phyloP scores from a whole-genome alignment of 192 early-diverging fungal species.

The Mortierella claussenii region DNA sequence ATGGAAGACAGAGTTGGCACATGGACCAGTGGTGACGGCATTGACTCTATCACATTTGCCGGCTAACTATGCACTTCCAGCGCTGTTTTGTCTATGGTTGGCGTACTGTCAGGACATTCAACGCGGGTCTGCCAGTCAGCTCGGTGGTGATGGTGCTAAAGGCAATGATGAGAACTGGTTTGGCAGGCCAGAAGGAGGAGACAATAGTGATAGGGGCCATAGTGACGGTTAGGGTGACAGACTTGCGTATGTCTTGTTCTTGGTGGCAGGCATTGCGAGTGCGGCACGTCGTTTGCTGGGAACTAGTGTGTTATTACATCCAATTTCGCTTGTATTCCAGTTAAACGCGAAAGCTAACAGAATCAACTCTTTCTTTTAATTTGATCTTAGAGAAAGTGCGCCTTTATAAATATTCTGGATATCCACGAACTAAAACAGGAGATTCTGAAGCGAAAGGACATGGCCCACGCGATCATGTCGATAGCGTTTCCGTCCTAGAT shows the following conservation, averaged over 20 bases:
- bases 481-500: conserved; percentile 19
- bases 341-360: no score
- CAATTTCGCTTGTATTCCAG: no score
- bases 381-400: no score
- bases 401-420: conserved; percentile 21
- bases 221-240: no score
- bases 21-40: neutral
- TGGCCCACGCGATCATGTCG: conserved; percentile 5
- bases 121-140: neutral
- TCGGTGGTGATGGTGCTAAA: neutral
- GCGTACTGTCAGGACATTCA: conserved; percentile 27
- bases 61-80: conserved; percentile 6
- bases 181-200: neutral
- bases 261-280: no score
- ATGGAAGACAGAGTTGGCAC: neutral
- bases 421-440: conserved; percentile 12
- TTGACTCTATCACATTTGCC: neutral
- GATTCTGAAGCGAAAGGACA: conserved; percentile 1
- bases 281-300: neutral
- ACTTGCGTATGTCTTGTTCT: conserved; percentile 55
- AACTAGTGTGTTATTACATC: neutral
- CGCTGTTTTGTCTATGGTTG: conserved; percentile 17
- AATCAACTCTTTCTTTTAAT: no score
- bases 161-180: conserved; percentile 6
- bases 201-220: no score